Conservation (phyloP, 495 filamentous ascomycete species). For the Niebla homalea region DNA sequence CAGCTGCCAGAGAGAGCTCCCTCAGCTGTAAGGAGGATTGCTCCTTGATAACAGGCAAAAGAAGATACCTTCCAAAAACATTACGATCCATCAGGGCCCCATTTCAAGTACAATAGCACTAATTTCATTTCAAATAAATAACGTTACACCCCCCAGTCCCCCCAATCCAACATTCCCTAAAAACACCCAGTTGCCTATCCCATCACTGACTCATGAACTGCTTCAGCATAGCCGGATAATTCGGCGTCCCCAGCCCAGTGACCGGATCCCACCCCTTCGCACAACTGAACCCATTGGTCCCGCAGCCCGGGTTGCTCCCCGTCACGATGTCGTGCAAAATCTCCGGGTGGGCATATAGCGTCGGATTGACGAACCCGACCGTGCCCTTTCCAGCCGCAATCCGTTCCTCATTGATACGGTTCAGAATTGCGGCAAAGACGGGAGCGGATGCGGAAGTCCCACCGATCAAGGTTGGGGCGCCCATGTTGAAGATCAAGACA, state of each 20-base stretch:
- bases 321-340: conserved; percentile 48
- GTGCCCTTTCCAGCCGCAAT: conserved; percentile 40
- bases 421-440: conserved; percentile 42
- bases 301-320: conserved; percentile 47
- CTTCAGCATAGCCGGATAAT: conserved; percentile 21
- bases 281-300: conserved; percentile 38
- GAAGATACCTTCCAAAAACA: no score
- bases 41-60: no score
- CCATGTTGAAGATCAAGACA: conserved; percentile 32
- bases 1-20: no score
- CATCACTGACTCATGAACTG: conserved; percentile 17
- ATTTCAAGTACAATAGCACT: no score
- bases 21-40: no score
- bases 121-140: no score
- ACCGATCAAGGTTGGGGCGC: conserved; percentile 26
- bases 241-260: conserved; percentile 24
- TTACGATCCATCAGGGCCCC: no score
- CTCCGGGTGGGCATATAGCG: conserved; percentile 46
- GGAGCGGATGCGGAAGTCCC: conserved; percentile 49
- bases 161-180: no score
- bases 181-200: no score
- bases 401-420: conserved; percentile 49
- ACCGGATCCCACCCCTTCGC: conserved; percentile 24
- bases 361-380: conserved; percentile 49
- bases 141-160: no score